These are phyloP conservation scores for Ambrosiella cleistominuta DNA, from an alignment of 2,329 filamentous ascomycete genomes.

Conservation along the genomic window DNA sequence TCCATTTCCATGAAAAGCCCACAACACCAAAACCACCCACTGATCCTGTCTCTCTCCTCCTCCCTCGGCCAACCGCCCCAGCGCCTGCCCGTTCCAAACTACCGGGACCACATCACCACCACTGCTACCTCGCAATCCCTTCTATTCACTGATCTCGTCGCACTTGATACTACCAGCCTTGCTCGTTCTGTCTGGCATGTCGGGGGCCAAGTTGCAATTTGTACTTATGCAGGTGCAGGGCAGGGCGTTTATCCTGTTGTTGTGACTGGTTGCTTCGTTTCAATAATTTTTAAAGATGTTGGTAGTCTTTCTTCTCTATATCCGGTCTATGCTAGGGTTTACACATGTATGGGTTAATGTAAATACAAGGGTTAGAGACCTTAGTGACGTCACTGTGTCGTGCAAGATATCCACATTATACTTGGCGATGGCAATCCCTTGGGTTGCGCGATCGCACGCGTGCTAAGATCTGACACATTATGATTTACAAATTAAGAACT, in stretches of 20 bases:
- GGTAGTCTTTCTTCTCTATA: too few relatives aligned
- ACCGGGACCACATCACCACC: not conserved
- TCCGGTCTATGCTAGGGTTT: not conserved
- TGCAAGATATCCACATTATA: too few relatives aligned
- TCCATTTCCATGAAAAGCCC: not conserved
- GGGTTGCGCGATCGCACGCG: too few relatives aligned
- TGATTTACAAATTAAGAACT: not conserved
- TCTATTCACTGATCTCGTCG: not conserved
- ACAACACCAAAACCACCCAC: not conserved
- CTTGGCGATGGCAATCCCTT: not conserved
- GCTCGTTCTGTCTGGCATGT: not conserved
- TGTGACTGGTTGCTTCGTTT: not conserved
- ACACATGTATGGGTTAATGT: not conserved
- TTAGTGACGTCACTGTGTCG: not conserved
- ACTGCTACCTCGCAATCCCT: not conserved
- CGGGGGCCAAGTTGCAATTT: not conserved
- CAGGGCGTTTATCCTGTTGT: not conserved
- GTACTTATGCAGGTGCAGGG: not conserved
- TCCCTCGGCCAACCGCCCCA: not conserved
- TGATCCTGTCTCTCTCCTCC: not conserved
- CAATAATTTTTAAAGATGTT: not conserved
- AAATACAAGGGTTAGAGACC: not conserved
- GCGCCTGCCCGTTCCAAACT: not conserved
- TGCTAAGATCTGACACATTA: not conserved
- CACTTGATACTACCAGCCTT: not conserved